These are phyloP conservation scores for Hypoxylon sp. DNA, from an alignment of 2,329 filamentous ascomycete genomes.

Conservation along the genomic window DNA sequence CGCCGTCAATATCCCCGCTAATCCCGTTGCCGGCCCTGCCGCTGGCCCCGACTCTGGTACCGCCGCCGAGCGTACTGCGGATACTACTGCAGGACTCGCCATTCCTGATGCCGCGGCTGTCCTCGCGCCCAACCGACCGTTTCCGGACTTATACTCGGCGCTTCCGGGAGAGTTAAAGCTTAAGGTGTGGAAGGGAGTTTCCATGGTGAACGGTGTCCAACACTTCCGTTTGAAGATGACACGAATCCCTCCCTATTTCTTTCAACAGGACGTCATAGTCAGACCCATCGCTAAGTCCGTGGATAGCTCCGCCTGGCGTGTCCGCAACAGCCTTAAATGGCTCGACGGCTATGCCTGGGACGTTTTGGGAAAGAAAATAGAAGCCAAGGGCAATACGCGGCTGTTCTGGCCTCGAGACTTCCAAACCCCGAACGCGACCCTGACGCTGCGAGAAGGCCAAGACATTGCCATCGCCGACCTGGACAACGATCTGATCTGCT, in stretches of 20 bases:
- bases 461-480: slow-evolving; percentile 1
- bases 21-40: too few species aligned
- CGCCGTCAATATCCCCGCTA: too few species aligned
- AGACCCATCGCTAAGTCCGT: background rate
- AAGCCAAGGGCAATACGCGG: background rate
- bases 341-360: slow-evolving; percentile 10
- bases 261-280: background rate
- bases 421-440: background rate
- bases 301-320: slow-evolving; percentile 35
- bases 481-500: slow-evolving; percentile 22
- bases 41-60: background rate
- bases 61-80: background rate
- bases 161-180: slow-evolving; percentile 39
- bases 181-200: slow-evolving; percentile 32
- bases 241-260: background rate
- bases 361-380: background rate
- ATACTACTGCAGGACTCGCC: background rate
- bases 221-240: slow-evolving; percentile 22
- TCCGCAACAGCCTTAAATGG: background rate
- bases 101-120: background rate
- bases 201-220: slow-evolving; percentile 28
- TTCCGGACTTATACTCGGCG: background rate
- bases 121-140: too few species aligned
- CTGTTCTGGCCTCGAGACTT: background rate
- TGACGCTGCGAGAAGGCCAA: too few species aligned